Percentiles rank a stretch among this genome's conserved stretches.
These are phyloP conservation scores for Rhodofomes roseus DNA, from an alignment of 1,284 basidiomycete species.

Conservation along the genomic window DNA sequence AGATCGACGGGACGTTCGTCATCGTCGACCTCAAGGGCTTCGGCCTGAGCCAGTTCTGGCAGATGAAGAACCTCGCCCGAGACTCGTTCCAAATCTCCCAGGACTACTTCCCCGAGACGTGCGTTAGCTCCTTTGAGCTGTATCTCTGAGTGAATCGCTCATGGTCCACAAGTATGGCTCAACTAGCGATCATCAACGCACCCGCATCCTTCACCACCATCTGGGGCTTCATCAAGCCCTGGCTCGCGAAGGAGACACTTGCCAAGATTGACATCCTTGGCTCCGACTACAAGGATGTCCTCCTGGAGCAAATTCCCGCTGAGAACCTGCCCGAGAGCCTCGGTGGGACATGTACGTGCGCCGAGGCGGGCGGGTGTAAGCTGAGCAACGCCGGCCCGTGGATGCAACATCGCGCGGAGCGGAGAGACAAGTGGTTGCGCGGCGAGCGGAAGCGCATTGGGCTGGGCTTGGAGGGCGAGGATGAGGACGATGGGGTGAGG, in stretches of 20 bases:
- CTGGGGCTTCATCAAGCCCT: conserved; percentile 63
- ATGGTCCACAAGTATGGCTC: conserved; percentile 50
- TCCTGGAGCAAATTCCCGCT: conserved; percentile 53
- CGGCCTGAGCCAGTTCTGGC: conserved; percentile 67
- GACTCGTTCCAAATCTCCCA: conserved; percentile 68
- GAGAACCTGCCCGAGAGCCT: conserved; percentile 44
- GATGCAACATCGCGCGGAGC: conserved; percentile 55
- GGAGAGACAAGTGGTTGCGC: conserved; percentile 39
- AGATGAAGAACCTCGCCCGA: conserved; percentile 59
- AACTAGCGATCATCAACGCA: conserved; percentile 65
- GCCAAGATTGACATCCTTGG: conserved; percentile 64
- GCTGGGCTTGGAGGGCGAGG: conserved; percentile 12
- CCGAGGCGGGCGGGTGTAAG: conserved; percentile 50
- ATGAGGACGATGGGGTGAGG: conserved; percentile 9
- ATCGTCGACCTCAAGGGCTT: conserved; percentile 69
- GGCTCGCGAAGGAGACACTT: conserved; percentile 68
- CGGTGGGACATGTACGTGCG: conserved; percentile 54
- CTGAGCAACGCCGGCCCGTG: conserved; percentile 65
- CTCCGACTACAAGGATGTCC: conserved; percentile 47
- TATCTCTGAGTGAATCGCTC: background rate
- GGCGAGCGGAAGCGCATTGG: conserved; percentile 23
- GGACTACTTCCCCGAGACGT: conserved; percentile 76
- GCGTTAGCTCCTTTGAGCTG: conserved; percentile 18
- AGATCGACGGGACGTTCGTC: conserved; percentile 50
- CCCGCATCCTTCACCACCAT: conserved; percentile 68